Evolutionary conservation across 2,329 filamentous ascomycete genomes (phyloP).

Genomic region (Corinectria fuckeliana): DNA sequence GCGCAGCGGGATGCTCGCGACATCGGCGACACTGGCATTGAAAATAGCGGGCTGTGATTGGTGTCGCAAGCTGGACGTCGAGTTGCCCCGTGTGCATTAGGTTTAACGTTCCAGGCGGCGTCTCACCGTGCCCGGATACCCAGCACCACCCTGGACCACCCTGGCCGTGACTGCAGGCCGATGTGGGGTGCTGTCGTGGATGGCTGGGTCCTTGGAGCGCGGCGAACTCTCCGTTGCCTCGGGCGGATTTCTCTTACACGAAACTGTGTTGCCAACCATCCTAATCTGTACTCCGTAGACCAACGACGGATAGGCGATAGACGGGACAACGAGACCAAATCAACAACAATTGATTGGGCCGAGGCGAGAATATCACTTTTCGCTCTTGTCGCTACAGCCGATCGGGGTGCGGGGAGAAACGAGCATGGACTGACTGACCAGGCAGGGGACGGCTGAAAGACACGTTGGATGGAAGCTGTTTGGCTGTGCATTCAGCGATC

Average conservation of each 20-base stretch:
- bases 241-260: slow-evolving; percentile 46
- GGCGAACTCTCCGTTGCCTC: slow-evolving; percentile 29
- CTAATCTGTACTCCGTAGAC: slow-evolving; percentile 21
- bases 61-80: slow-evolving; percentile 32
- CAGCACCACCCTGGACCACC: slow-evolving; percentile 35
- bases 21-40: slow-evolving; percentile 42
- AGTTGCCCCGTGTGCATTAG: slow-evolving; percentile 33
- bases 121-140: slow-evolving; percentile 26
- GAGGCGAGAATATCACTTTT: slow-evolving; percentile 10
- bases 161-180: slow-evolving; percentile 31
- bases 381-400: slow-evolving; percentile 32
- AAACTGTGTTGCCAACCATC: slow-evolving; percentile 44
- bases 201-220: slow-evolving; percentile 32
- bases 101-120: slow-evolving; percentile 39
- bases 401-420: slow-evolving; percentile 22
- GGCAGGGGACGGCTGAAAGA: slow-evolving; percentile 1
- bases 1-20: slow-evolving; percentile 36
- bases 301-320: slow-evolving; percentile 34
- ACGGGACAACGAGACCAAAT: slow-evolving; percentile 29
- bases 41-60: slow-evolving; percentile 42
- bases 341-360: slow-evolving; percentile 33
- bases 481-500: slow-evolving; percentile 17
- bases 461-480: slow-evolving; percentile 25
- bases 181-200: slow-evolving; percentile 39
- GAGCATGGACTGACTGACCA: slow-evolving; percentile 16